phyloP scores from a whole-genome alignment of 2,329 filamentous ascomycete genomes.

The Elsinoe perseae region DNA sequence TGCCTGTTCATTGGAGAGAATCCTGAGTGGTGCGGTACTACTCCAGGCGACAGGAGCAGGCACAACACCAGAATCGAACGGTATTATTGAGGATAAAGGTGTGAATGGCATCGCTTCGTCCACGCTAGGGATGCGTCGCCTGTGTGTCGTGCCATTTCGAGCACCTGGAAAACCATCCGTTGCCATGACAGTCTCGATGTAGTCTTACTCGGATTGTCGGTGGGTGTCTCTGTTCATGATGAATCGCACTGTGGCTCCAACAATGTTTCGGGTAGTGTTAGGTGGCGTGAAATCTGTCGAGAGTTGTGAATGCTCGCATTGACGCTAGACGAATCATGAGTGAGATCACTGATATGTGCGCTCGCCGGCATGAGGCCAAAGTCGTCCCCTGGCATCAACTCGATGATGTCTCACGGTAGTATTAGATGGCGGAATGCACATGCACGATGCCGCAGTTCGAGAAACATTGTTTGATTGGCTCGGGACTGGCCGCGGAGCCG shows the following conservation, averaged over 20 bases:
- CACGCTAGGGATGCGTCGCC: conserved; percentile 42
- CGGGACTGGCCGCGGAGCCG: neutral
- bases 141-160: neutral
- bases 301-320: too few relatives aligned
- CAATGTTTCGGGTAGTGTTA: too few relatives aligned
- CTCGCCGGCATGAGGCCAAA: neutral
- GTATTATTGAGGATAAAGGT: conserved; percentile 70
- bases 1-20: conserved; percentile 39
- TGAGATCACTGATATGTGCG: too few relatives aligned
- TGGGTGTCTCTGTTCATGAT: too few relatives aligned
- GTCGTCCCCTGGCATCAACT: neutral
- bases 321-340: too few relatives aligned
- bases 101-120: conserved; percentile 75
- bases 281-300: too few relatives aligned
- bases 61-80: conserved; percentile 54
- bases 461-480: neutral
- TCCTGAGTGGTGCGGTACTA: conserved; percentile 32
- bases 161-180: neutral
- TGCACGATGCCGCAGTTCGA: neutral
- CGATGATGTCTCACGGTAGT: neutral
- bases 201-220: neutral
- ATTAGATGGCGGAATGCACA: neutral
- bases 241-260: too few relatives aligned
- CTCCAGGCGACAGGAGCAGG: conserved; percentile 38
- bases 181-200: neutral